phyloP scores from a whole-genome alignment of 345 rosid species.

The Melaleuca alternifolia region DNA sequence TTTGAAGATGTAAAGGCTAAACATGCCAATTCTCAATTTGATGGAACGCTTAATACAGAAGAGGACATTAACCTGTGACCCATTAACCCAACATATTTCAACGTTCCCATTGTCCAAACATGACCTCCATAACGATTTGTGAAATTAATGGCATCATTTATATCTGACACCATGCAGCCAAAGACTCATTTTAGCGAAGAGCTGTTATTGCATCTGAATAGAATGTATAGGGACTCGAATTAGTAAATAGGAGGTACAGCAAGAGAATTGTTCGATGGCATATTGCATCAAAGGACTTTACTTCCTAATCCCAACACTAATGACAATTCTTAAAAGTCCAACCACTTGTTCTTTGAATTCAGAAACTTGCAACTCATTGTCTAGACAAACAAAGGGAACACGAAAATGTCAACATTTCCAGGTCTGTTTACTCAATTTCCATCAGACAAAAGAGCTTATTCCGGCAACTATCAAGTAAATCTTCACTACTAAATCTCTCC shows the following conservation, averaged over 20 bases:
- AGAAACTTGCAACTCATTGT: background rate
- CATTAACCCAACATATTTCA: background rate
- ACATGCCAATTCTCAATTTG: background rate
- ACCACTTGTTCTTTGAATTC: background rate
- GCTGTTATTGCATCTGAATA: background rate
- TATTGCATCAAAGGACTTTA: background rate
- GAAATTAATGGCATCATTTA: background rate
- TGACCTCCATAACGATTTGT: background rate
- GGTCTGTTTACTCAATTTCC: background rate
- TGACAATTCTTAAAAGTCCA: background rate
- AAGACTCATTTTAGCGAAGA: background rate
- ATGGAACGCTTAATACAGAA: background rate
- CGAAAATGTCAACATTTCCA: background rate
- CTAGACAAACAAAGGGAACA: background rate
- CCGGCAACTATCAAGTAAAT: background rate
- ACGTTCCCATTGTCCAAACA: background rate
- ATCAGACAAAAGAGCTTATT: background rate
- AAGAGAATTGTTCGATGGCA: background rate
- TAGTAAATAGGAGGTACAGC: background rate
- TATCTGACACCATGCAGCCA: background rate
- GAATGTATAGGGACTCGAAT: background rate
- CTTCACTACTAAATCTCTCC: background rate
- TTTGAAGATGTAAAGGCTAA: background rate
- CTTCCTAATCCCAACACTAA: background rate
- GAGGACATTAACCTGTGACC: background rate